phyloP scores from a whole-genome alignment of 2,329 filamentous ascomycete genomes.

The Trichoderma oligosporum region DNA sequence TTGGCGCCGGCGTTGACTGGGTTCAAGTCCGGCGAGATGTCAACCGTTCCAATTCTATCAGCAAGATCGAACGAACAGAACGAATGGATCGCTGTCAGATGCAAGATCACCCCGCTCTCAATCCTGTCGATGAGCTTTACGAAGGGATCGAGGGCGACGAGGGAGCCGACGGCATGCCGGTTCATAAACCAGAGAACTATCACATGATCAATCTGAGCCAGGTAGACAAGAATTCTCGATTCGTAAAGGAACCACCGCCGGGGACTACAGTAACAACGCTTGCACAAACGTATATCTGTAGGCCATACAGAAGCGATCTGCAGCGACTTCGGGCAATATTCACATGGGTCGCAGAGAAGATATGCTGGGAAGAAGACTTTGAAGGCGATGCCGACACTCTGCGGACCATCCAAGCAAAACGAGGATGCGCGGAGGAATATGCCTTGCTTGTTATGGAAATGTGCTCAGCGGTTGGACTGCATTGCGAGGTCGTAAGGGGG shows the following conservation, averaged over 20 bases:
- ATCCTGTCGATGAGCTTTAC: slow-evolving; percentile 84
- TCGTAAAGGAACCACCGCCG: slow-evolving; percentile 77
- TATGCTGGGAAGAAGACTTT: slow-evolving; percentile 92
- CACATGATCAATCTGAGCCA: slow-evolving; percentile 72
- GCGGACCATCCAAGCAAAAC: slow-evolving; percentile 76
- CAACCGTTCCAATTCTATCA: slow-evolving; percentile 90
- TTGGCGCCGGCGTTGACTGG: slow-evolving; percentile 70
- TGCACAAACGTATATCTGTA: slow-evolving; percentile 87
- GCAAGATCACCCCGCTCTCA: slow-evolving; percentile 84
- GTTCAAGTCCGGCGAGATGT: slow-evolving; percentile 96
- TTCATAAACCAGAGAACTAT: slow-evolving; percentile 81
- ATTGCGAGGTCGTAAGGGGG: slow-evolving; percentile 81
- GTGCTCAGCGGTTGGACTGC: slow-evolving; percentile 84
- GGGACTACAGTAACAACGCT: slow-evolving; percentile 77
- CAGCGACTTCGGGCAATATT: slow-evolving; percentile 93
- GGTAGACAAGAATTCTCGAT: slow-evolving; percentile 94
- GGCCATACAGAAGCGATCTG: slow-evolving; percentile 90
- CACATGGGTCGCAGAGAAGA: slow-evolving; percentile 93
- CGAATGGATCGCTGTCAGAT: slow-evolving; percentile 87
- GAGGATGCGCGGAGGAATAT: slow-evolving; percentile 85
- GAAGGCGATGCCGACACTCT: slow-evolving; percentile 80
- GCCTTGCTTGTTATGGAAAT: slow-evolving; percentile 86
- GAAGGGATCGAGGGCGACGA: slow-evolving; percentile 87
- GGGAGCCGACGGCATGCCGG: slow-evolving; percentile 75
- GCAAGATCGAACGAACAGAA: slow-evolving; percentile 80